Evolutionary conservation across 331 rosid genomes (phyloP), one percentile per base, ranked within the genome.

Genomic region (Quercus lobata): DNA sequence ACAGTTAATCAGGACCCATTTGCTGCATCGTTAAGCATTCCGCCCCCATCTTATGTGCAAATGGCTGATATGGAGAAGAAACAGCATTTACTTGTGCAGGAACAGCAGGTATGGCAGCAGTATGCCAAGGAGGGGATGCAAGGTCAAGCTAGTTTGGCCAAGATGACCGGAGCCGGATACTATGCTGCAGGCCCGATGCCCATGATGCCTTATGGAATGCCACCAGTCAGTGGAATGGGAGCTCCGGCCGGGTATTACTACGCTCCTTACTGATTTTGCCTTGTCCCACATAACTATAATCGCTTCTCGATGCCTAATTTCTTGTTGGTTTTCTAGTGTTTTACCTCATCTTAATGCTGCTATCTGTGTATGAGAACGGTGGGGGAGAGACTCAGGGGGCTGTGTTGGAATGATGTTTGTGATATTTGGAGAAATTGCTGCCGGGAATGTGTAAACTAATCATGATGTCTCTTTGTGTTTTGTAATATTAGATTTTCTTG

Each of bases 11-110:
- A 88, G 86, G 99, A 95, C 35, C 99, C 99, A 0, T 96, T 96
- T 24, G 93, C 94, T 2, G 98, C 98, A 37, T 96, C 99, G 0
- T 74, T 91, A 79, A 68, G 34, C 37, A 29, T 96, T 72, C 97
- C 99, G 1, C 97, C 99, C 1, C 99, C 99, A 0, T 87, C 98
- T 2, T 96, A 96, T 85, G 99, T 96, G 83, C 99, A 96, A 79
- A 93, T 96, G 97, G 89, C 97, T 0, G 99, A 96, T 63, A 87
- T 96, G 93, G 99, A 96, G 88, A 96, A 90, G 91, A 96, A 96
- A 76, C 98, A 96, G 83, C 90, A 86, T 5, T 81, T 91, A 44
- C 90, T 96, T 6, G 82, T 77, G 82, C 96, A 96, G 66, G 99
- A 96, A 84, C 98, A 96, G 90, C 86, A 80, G 32, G 27, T 89